Base-by-base conservation (phyloP, 768 basidiomycete genomes). In the Fistulinella prunicolor region DNA sequence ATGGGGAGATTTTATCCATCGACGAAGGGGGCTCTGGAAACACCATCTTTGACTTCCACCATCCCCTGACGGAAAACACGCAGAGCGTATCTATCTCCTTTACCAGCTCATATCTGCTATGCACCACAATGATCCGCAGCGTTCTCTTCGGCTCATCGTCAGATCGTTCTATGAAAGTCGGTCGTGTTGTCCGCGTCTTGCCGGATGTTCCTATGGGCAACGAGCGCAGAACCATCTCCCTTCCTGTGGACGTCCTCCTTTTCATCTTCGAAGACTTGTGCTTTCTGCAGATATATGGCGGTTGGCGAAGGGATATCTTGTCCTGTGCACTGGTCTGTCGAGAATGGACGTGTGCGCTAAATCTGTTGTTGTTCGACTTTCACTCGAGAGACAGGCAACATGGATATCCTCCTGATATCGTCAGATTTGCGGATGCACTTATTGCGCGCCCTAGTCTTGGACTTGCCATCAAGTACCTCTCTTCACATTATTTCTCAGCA, bases 381-480 rank as follows among this genome's bases (percentile, higher is more conserved):
- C 38, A 40, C 39, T 39, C 20, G 22, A 2, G 12, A 6, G 23
- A 38, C 1, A 13, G 1, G 14, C 43, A 45, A 21, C 17, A 9
- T 4, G 38, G 44, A 23, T 3, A 38, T 13, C 49, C 44, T 14
- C 45, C 54, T 13, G 54, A 56, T 17, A 26, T 51, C 23, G 9
- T 8, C 23, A 21, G 20, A 13, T 41, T 56, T 39, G 37, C 47
- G 8, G 40, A 16, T 2, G 29, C 8, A 16, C 30, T 51, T 6
- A 34, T 30, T 9, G 30, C 23, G n/a, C 36, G 17, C 9, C 54
- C 54, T 20, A 26, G n/a, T 22, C 46, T 47, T 5, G 28, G 30
- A 7, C 41, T 55, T 21, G 38, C 7, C n/a, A 51, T 56, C 49
- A 56, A 38, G 30, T 23, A 38, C 19, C 46, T 56, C 43, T 56